A percentile compares a stretch with the other conserved stretches of the same genome.
These are phyloP conservation scores for Miscanthus lutarioriparius DNA, from an alignment of 176 grass and related monocot genomes.

Conservation along the genomic window DNA sequence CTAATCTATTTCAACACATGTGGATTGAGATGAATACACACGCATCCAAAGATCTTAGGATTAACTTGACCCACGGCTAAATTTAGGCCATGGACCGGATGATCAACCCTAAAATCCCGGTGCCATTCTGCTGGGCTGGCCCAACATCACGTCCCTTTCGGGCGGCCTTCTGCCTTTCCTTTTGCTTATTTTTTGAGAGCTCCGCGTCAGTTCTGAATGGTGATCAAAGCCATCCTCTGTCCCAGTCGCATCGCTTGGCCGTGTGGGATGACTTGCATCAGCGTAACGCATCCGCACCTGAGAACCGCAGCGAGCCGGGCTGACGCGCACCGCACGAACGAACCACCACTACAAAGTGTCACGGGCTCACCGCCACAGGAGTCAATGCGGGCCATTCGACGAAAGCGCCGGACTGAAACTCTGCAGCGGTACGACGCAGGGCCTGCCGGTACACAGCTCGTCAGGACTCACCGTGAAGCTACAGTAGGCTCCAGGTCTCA, in stretches of 20 bases:
- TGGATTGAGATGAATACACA: too few species aligned
- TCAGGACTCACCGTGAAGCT: not conserved
- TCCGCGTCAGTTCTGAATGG: not conserved
- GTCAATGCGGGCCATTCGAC: not conserved
- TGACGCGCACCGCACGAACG: not conserved
- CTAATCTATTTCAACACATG: too few species aligned
- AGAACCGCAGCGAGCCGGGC: not conserved
- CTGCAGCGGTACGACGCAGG: not conserved
- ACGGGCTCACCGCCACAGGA: not conserved
- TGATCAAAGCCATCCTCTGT: not conserved
- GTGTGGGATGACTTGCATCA: not conserved
- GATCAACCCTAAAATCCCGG: too few species aligned
- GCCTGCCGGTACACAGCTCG: not conserved
- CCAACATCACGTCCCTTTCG: not conserved
- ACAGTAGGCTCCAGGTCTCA: not conserved
- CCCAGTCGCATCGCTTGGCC: not conserved
- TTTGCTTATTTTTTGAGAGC: not conserved
- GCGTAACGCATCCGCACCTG: not conserved
- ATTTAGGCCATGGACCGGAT: not conserved
- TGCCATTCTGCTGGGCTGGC: not conserved
- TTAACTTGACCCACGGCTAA: too few species aligned
- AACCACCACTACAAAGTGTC: not conserved
- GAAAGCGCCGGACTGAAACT: not conserved
- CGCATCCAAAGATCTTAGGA: too few species aligned
- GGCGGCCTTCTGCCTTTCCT: not conserved